Conservation (phyloP, 441 rosid genomes). For the Aleurites moluccanus region DNA sequence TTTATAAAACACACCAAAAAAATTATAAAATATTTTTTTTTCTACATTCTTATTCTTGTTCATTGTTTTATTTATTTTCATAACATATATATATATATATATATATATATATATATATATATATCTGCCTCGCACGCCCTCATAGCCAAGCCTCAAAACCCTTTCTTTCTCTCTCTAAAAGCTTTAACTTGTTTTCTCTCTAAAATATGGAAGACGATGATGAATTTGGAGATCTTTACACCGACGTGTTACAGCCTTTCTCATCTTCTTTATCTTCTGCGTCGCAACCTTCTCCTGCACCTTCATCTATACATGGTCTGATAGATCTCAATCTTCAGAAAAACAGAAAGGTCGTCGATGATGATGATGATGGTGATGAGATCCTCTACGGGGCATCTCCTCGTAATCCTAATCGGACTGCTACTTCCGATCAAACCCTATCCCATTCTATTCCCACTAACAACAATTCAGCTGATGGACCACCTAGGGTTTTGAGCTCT, state of each 20-base stretch:
- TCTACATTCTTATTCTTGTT: too few relatives aligned
- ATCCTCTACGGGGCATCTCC: slow-evolving; percentile 10
- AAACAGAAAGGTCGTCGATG: slow-evolving; percentile 24
- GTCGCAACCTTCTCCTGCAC: slow-evolving; percentile 29
- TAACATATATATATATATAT: too few relatives aligned
- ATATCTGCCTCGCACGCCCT: too few relatives aligned
- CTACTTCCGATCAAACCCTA: slow-evolving; percentile 8
- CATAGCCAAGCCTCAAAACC: neutral
- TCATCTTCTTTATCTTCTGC: slow-evolving; percentile 31
- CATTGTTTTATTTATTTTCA: too few relatives aligned
- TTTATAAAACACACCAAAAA: too few relatives aligned
- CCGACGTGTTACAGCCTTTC: slow-evolving; percentile 71
- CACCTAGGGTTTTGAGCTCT: slow-evolving; percentile 53
- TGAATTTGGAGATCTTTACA: slow-evolving; percentile 97
- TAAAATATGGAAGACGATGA: slow-evolving; percentile 83
- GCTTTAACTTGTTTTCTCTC: neutral
- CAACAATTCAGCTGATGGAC: slow-evolving; percentile 28
- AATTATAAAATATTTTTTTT: too few relatives aligned
- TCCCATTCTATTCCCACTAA: slow-evolving; percentile 13
- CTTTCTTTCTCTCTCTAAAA: slow-evolving; percentile 6
- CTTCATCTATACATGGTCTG: slow-evolving; percentile 34
- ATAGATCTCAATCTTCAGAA: slow-evolving; percentile 54
- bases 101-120: too few relatives aligned
- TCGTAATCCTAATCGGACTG: neutral
- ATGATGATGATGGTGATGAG: too few relatives aligned